These are phyloP conservation scores for Xylariaceae sp. DNA, from an alignment of 2,329 filamentous ascomycete species.

Conservation along the genomic window DNA sequence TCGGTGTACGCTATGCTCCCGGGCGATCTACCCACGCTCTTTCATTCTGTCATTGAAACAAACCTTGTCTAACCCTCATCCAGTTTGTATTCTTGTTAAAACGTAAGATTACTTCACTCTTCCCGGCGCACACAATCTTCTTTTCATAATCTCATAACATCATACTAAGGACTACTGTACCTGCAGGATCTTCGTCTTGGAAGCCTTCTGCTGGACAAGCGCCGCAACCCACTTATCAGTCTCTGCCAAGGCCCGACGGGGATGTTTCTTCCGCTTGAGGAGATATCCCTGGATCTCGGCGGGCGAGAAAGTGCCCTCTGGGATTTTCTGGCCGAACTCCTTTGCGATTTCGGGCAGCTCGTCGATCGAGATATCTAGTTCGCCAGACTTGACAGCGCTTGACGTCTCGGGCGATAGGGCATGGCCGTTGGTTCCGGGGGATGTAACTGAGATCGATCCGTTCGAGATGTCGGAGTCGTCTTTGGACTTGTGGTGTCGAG, in stretches of 20 bases:
- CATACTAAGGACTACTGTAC: constrained; percentile 39
- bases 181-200: constrained; percentile 45
- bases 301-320: constrained; percentile 38
- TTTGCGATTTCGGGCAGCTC: constrained; percentile 45
- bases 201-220: constrained; percentile 48
- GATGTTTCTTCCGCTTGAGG: constrained; percentile 59
- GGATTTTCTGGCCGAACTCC: constrained; percentile 51
- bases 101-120: no score
- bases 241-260: constrained; percentile 52
- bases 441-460: neutral
- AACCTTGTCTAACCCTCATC: no score
- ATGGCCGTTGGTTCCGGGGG: constrained; percentile 4
- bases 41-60: no score
- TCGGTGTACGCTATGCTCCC: no score
- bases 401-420: constrained; percentile 11
- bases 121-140: no score
- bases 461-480: constrained; percentile 5
- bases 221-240: constrained; percentile 53
- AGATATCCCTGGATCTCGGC: constrained; percentile 66
- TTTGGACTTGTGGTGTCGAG: constrained; percentile 3
- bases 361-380: constrained; percentile 35
- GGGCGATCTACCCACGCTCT: no score
- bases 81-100: no score
- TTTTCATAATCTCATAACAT: no score
- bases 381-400: constrained; percentile 16